Evolutionary conservation across 768 basidiomycete genomes (phyloP), one percentile per base, ranked within the genome.

Genomic region (Favolaschia claudopus): DNA sequence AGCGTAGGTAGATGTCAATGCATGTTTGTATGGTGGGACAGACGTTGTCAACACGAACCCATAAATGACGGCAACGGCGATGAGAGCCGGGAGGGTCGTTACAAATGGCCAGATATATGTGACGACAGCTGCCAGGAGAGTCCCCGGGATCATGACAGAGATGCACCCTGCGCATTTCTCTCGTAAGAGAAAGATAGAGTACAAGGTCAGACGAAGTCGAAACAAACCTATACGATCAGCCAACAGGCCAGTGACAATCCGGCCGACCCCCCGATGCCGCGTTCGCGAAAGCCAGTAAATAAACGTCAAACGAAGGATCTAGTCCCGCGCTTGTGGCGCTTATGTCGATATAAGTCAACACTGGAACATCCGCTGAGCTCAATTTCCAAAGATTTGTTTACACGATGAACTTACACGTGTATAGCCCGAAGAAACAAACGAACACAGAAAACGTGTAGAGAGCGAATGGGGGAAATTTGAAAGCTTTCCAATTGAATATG

Each of bases 91-190:
- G 48, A 81, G 64, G 25, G 69, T 79, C 36, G 66, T 72, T 0
- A 82, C 81, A 68, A 85, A 88, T 1, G 92, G 92, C 93, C 92
- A 94, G 4, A 76, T 76, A 63, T 86, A 86, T 0, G 91, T 90
- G 39, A 88, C 66, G 27, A 85, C 70, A 0, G 82, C 88, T 0
- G 87, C 84, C 1, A 82, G 36, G 17, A 79, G 54, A 1, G 85
- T 87, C 31, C 86, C 85, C 0, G 90, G 88, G 12, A 81, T 82
- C 79, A 92, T 87, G 28, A 89, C 75, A 60, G 89, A 93, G 62
- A 92, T 76, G 0, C 85, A 70, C 15, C 92, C 92, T 87, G 48
- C n/a, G n/a, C n/a, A n/a, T n/a, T n/a, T n/a, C n/a, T n/a, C n/a
- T n/a, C n/a, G n/a, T n/a, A 28, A 15, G 28, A 15, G 2, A n/a